Evolutionary conservation across 495 filamentous ascomycete genomes (phyloP).

Genomic region (Diplogelasinospora grovesii): DNA sequence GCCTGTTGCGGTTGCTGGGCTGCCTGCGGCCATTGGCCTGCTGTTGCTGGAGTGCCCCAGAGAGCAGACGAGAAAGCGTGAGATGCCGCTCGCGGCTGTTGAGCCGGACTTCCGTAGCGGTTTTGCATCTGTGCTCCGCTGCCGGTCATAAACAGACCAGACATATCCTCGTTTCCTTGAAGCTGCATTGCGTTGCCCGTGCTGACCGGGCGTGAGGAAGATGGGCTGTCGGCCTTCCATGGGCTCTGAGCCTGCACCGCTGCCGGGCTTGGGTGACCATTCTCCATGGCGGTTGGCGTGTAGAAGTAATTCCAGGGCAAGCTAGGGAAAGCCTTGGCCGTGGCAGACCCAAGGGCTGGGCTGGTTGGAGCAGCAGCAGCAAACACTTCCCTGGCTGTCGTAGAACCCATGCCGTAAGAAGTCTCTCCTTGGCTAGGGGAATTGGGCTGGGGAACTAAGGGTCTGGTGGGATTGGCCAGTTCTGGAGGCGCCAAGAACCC

Average conservation of each 20-base stretch:
- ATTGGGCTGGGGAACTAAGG: background rate
- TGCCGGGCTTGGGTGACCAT: constrained; percentile 1
- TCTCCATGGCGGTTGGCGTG: constrained; percentile 22
- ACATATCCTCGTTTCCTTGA: background rate
- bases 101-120: background rate
- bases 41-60: constrained; percentile 5
- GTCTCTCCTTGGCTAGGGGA: constrained; percentile 17
- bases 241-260: background rate
- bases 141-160: constrained; percentile 7
- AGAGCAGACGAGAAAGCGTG: constrained; percentile 3
- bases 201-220: constrained; percentile 14
- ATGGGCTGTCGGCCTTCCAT: constrained; percentile 7
- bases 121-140: background rate
- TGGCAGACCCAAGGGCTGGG: constrained; percentile 30
- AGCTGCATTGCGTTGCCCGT: constrained; percentile 9
- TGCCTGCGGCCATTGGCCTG: constrained; percentile 4
- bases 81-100: constrained; percentile 1
- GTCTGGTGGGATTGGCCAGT: constrained; percentile 1
- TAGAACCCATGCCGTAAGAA: constrained; percentile 36
- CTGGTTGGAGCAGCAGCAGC: constrained; percentile 19
- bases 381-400: constrained; percentile 30
- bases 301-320: constrained; percentile 42
- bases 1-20: background rate
- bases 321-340: constrained; percentile 30
- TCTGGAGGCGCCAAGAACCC: constrained; percentile 34